Evolutionary conservation across 2,329 filamentous ascomycete genomes (phyloP), one percentile per base, ranked within the genome.

Genomic region (Drechslera avenae): DNA sequence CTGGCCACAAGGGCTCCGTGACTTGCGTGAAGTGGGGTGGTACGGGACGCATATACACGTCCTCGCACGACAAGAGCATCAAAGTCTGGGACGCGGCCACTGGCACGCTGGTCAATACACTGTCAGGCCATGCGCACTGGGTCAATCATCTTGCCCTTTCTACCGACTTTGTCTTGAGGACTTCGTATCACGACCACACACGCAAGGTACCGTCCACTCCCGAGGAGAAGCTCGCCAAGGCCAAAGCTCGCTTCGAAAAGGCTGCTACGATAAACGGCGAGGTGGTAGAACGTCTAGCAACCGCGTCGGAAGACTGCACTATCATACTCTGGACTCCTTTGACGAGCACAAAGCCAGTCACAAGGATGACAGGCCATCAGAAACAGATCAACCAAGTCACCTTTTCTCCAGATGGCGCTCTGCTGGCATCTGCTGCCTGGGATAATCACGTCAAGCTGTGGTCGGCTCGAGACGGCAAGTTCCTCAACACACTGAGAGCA

Each of bases 371-470:
- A n/a, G 94, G 94, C 2, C 94, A 99, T 68, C 91, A 97, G 72
- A 97, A 97, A 76, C 90, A 93, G 69, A 92, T 97, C 62, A 97
- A 97, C 73, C 90, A 97, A 70, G 92, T 97, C 39, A 89, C 87
- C 0, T 97, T 97, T 75, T 96, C 91, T 1, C 91, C 93, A 0
- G 92, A 97, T 67, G 93, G 91, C 28, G 81, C 84, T 7, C 82
- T 93, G 51, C 91, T 99, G 63, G 94, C 94, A 7, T 95, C 89
- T 31, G 87, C 90, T 7, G 87, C 88, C 3, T 99, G 93, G 78
- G 94, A 99, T 73, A 99, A 97, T 71, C 90, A 93, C 66, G 91
- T 93, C 63, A 96, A 96, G 76, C 76, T 97, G 19, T 97, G 92
- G 92, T 90, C 86, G 60, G 89, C 88, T 2, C 81, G 83, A 69